Base-by-base conservation (phyloP, 257 asterid genomes). In the Solanum ossicruentum region DNA sequence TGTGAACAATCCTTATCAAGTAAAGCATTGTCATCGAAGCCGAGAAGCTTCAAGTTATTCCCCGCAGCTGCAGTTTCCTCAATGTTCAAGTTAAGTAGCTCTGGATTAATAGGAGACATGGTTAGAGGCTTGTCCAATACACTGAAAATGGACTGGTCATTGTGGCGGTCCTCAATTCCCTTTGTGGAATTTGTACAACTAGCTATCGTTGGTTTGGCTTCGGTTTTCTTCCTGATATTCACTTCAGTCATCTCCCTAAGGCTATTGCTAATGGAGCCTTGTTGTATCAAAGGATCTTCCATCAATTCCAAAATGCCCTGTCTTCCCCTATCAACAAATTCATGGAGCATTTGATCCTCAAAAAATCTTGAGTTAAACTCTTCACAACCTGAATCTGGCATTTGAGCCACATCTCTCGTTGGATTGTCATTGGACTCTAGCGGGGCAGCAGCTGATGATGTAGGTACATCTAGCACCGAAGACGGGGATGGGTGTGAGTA, bases 401-500 rank as follows among this genome's bases (percentile, higher is more conserved):
- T 41, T 23, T 3, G 36, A 17, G 54, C 63, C 32, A n/a, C 6
- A 8, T 61, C 72, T 47, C 52, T 79, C 45, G 6, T 65, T 66
- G 75, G n/a, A 10, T 39, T 28, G 43, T 41, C 87, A 47, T 28
- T 32, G 65, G 17, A 82, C 67, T 71, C 69, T 11, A 17, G 15
- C 1, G 17, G 86, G 78, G 65, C 63, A 77, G 82, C 82, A 77
- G 82, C 82, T 51, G 82, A 77, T 77, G 82, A 77, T 26, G 56
- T 65, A 11, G 81, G 12, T 3, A 69, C 80, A 69, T 86, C 91
- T 15, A 86, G 86, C 47, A 88, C 91, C 3, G 91, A 88, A 17
- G 89, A 86, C 1, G 91, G 89, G 54, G 91, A 88, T 23, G 85
- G 84, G 36, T 55, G 84, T 0, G 86, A 88, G 32, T 26, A 43